Evolutionary conservation across 2,329 filamentous ascomycete species (phyloP), one percentile per base, ranked within the genome.

Genomic region (Pestalotiopsis sp.): DNA sequence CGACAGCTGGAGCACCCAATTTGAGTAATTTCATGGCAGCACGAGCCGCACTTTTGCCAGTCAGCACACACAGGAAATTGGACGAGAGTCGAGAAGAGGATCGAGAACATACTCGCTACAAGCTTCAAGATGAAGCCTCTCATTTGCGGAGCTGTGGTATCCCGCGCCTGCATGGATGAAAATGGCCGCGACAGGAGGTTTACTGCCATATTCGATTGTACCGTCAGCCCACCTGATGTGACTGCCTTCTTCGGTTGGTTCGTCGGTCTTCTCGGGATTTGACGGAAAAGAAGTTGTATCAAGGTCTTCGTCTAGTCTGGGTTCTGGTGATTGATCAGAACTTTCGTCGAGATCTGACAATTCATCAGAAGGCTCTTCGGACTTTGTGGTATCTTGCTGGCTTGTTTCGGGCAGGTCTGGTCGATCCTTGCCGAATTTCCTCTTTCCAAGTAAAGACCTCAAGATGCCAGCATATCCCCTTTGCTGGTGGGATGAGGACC

Each of bases 111-210:
- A 98, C 95, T 95, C 91, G 76, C 92, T 91, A 80, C 96, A 98
- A 57, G 94, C 94, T 75, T 91, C 86, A 11, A 99, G 87, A 77
- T 99, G 96, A 49, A 93, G 86, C 68, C 87, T 85, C 78, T 99
- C 95, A 77, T 98, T 98, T 70, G 92, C 88, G 27, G 88, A 84
- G 77, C 94, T 98, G 79, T 99, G 96, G 75, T 93, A 99, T 3
- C 96, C 96, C 17, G 96, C 96, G 41, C 96, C 96, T 49, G 95
- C 96, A 80, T 99, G 96, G 59, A 99, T 91, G 79, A 97, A 98
- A 66, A 99, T 95, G 69, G 94, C 94, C 68, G 82, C 72, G 14
- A 77, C 73, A 17, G 73, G 73, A 57, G 66, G 68, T n/a, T 80
- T 80, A 5, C 72, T 75, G 61, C 79, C 72, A 68, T 78, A 81